phyloP scores from a whole-genome alignment of 805 yeast genomes.

The Kuraishia floccosa region DNA sequence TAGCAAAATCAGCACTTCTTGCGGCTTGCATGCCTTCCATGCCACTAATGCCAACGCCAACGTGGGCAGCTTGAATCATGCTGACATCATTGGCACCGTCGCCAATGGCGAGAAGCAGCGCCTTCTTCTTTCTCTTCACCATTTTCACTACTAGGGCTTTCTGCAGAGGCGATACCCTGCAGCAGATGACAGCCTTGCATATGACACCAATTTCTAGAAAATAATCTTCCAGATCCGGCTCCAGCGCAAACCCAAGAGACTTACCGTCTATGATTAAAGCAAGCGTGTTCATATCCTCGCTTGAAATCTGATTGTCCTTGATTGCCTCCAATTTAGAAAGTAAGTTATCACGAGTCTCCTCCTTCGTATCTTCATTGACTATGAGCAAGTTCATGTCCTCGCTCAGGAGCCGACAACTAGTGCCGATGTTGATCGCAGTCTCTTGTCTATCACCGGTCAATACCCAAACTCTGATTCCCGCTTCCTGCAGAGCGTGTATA shows the following conservation, averaged over 20 bases:
- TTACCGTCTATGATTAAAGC: slow-evolving; percentile 94
- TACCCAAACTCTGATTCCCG: slow-evolving; percentile 97
- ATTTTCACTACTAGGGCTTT: slow-evolving; percentile 92
- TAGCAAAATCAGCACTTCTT: slow-evolving; percentile 92
- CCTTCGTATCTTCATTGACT: slow-evolving; percentile 76
- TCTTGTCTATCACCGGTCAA: slow-evolving; percentile 98
- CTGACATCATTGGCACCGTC: slow-evolving; percentile 99
- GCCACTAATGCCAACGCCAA: slow-evolving; percentile 98
- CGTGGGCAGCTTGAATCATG: slow-evolving; percentile 99
- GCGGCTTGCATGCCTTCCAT: slow-evolving; percentile 99
- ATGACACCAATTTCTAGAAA: slow-evolving; percentile 70
- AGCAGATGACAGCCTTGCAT: slow-evolving; percentile 94
- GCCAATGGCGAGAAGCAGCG: slow-evolving; percentile 83
- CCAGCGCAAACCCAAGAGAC: slow-evolving; percentile 79
- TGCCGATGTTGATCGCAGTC: slow-evolving; percentile 96
- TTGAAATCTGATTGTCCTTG: slow-evolving; percentile 49
- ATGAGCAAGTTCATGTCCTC: slow-evolving; percentile 94
- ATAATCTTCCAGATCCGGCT: slow-evolving; percentile 64
- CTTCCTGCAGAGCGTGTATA: slow-evolving; percentile 87
- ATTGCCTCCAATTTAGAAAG: slow-evolving; percentile 69
- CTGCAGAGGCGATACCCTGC: slow-evolving; percentile 96
- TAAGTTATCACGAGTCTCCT: slow-evolving; percentile 66
- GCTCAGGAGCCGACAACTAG: slow-evolving; percentile 88
- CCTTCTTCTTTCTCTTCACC: slow-evolving; percentile 73
- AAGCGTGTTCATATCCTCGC: slow-evolving; percentile 62